phyloP scores from a whole-genome alignment of 495 filamentous ascomycete species.

The Aspergillus leporis region DNA sequence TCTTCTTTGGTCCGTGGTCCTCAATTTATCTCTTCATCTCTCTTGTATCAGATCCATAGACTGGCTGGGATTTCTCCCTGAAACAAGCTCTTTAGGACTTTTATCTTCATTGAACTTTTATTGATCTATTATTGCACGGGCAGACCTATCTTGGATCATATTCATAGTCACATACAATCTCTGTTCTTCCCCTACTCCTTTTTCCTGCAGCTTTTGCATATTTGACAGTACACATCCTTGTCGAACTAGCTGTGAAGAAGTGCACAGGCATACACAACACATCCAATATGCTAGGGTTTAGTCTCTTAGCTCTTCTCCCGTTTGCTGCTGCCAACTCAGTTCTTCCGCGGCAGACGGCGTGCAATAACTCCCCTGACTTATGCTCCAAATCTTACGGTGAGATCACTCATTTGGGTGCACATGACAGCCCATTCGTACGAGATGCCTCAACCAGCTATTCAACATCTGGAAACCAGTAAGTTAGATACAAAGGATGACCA shows the following conservation, averaged over 20 bases:
- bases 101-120: background rate
- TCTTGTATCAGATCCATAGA: conserved; percentile 9
- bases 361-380: conserved; percentile 63
- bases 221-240: background rate
- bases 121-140: background rate
- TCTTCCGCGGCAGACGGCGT: conserved; percentile 42
- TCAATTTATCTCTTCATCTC: background rate
- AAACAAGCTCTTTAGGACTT: background rate
- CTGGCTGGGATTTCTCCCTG: background rate
- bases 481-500: conserved; percentile 2
- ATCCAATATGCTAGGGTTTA: conserved; percentile 31
- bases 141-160: background rate
- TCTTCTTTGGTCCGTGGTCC: conserved; percentile 2
- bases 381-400: conserved; percentile 60
- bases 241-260: background rate
- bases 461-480: conserved; percentile 63
- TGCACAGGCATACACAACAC: background rate
- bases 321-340: conserved; percentile 32
- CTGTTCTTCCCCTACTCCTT: background rate
- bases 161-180: background rate
- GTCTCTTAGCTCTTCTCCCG: conserved; percentile 33
- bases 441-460: conserved; percentile 53
- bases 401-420: conserved; percentile 65
- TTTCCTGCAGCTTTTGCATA: background rate
- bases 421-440: conserved; percentile 61